These are phyloP conservation scores for Nemania diffusa DNA, from an alignment of 2,329 filamentous ascomycete species.

Conservation along the genomic window DNA sequence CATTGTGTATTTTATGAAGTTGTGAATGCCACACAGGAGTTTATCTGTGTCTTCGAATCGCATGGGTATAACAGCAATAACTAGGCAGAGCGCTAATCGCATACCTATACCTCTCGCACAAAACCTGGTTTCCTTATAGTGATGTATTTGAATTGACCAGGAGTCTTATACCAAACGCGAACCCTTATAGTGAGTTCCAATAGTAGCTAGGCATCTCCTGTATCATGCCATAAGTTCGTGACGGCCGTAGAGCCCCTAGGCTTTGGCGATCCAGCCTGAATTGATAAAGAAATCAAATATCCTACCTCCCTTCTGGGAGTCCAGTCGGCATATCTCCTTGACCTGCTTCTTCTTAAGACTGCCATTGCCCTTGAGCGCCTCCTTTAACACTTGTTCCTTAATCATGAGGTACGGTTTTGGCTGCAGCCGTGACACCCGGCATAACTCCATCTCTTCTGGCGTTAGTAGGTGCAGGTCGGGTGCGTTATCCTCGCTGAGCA, in stretches of 20 bases:
- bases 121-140: not conserved
- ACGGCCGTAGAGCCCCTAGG: constrained; percentile 54
- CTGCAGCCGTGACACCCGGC: constrained; percentile 83
- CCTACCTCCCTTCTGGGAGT: constrained; percentile 83
- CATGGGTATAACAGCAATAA: too few relatives aligned
- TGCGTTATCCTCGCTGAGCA: constrained; percentile 78
- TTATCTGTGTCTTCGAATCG: not conserved
- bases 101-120: not conserved
- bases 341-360: constrained; percentile 93
- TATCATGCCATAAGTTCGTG: not conserved
- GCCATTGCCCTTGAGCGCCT: constrained; percentile 89
- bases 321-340: constrained; percentile 84
- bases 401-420: constrained; percentile 96
- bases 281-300: constrained; percentile 97
- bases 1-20: too few relatives aligned
- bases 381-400: constrained; percentile 91
- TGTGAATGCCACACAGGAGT: too few relatives aligned
- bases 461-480: constrained; percentile 88
- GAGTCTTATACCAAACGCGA: not conserved
- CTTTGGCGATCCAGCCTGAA: constrained; percentile 90
- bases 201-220: not conserved
- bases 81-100: too few relatives aligned
- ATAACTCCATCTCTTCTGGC: constrained; percentile 85
- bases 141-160: not conserved
- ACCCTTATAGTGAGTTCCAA: not conserved